Percentiles rank a stretch among this genome's conserved stretches.
These are phyloP conservation scores for Cyberlindnera misumaiensis DNA, from an alignment of 805 yeast species.

Conservation along the genomic window DNA sequence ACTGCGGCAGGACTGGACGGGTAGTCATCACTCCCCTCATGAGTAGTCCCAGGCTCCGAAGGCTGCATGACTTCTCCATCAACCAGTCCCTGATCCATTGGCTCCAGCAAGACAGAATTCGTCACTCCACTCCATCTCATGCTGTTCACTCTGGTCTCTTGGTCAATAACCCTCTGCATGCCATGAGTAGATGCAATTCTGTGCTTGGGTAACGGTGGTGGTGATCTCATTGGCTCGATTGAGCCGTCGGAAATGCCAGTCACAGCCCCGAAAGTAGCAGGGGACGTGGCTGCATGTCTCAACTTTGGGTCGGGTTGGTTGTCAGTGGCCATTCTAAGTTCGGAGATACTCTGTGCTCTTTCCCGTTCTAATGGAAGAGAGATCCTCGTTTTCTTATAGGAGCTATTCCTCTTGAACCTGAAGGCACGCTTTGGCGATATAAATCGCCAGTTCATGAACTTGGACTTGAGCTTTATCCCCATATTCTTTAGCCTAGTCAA, in stretches of 20 bases:
- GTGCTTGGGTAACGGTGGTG: constrained; percentile 25
- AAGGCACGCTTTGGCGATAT: constrained; percentile 20
- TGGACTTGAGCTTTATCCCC: constrained; percentile 22
- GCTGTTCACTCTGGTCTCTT: not conserved
- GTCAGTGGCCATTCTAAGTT: constrained; percentile 22
- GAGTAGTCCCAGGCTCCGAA: too few species aligned
- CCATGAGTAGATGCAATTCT: constrained; percentile 15
- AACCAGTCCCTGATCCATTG: constrained; percentile 8
- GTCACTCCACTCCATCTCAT: not conserved
- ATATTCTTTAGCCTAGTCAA: constrained; percentile 24
- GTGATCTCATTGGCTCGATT: not conserved
- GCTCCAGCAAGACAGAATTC: constrained; percentile 2
- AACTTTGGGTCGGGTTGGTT: constrained; percentile 8
- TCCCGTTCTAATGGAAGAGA: constrained; percentile 18
- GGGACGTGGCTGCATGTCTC: not conserved
- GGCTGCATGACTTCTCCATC: not conserved
- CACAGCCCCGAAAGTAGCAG: too few species aligned
- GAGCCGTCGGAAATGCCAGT: too few species aligned
- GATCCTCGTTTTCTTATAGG: constrained; percentile 8
- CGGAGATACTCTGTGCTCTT: constrained; percentile 20
- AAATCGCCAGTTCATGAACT: constrained; percentile 22
- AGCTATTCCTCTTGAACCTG: constrained; percentile 10
- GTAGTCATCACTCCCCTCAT: constrained; percentile 1
- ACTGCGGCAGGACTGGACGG: constrained; percentile 8
- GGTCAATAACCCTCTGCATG: constrained; percentile 9